Evolutionary conservation across 1,139 yeast genomes (phyloP).

Genomic region (Geotrichum citri-aurantii): DNA sequence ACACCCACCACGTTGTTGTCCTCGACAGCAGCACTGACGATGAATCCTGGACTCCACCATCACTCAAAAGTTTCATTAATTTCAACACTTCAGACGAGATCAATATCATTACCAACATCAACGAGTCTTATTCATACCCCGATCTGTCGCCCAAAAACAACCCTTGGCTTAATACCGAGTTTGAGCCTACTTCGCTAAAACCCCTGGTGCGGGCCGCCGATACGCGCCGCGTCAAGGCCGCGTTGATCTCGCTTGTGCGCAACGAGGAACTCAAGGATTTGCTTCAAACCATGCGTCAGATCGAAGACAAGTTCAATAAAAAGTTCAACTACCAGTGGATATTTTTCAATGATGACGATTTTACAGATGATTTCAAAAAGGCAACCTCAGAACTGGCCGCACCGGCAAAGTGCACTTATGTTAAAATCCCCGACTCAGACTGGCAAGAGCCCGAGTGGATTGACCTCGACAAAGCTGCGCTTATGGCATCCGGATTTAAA

Average conservation of each 20-base stretch:
- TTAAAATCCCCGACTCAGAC: constrained; percentile 43
- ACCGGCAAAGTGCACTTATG: constrained; percentile 53
- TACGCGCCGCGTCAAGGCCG: constrained; percentile 53
- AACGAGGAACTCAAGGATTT: constrained; percentile 53
- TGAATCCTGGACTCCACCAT: not conserved
- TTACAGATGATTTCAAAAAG: constrained; percentile 51
- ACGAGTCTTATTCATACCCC: constrained; percentile 7
- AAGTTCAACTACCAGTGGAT: constrained; percentile 77
- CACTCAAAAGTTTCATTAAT: not conserved
- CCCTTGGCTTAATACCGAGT: constrained; percentile 24
- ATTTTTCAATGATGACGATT: constrained; percentile 66
- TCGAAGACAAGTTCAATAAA: constrained; percentile 60
- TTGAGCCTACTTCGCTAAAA: constrained; percentile 30
- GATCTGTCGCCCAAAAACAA: constrained; percentile 20
- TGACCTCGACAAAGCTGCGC: constrained; percentile 41
- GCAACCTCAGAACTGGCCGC: constrained; percentile 35
- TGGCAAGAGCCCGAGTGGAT: constrained; percentile 66
- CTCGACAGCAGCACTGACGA: not conserved
- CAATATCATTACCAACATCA: not conserved
- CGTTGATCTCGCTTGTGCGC: constrained; percentile 64
- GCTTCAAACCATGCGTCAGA: constrained; percentile 47
- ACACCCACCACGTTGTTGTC: not conserved
- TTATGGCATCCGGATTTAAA: constrained; percentile 40
- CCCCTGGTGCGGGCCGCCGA: constrained; percentile 22
- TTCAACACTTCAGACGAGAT: not conserved